Conservation (phyloP, 495 filamentous ascomycete species). For the Lindgomyces ingoldianus region DNA sequence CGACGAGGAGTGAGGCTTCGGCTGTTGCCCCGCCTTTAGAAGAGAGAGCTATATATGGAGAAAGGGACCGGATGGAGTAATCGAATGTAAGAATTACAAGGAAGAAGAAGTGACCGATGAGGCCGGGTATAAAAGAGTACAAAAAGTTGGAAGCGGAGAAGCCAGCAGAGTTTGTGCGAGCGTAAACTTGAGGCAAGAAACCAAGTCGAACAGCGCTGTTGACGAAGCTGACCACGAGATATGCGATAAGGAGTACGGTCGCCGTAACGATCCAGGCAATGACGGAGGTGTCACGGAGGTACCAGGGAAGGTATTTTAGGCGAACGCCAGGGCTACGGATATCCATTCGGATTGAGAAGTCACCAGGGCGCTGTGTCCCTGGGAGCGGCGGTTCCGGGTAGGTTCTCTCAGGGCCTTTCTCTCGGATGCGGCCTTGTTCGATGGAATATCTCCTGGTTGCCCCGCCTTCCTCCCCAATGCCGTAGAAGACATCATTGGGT, state of each 20-base stretch:
- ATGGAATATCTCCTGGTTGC: constrained; percentile 58
- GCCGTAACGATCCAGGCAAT: constrained; percentile 63
- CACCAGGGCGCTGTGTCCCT: constrained; percentile 12
- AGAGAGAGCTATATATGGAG: constrained; percentile 71
- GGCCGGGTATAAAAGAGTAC: constrained; percentile 78
- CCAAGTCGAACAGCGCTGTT: constrained; percentile 64
- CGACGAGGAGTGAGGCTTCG: constrained; percentile 67
- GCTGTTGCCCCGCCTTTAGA: constrained; percentile 62
- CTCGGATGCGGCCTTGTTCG: constrained; percentile 48
- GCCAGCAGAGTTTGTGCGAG: constrained; percentile 60
- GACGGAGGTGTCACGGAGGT: constrained; percentile 64
- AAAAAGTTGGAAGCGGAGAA: constrained; percentile 87
- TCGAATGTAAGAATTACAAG: constrained; percentile 78
- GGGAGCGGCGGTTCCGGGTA: constrained; percentile 4
- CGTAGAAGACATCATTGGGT: constrained; percentile 62
- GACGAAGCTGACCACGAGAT: constrained; percentile 67
- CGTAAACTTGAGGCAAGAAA: constrained; percentile 67
- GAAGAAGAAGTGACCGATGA: constrained; percentile 74
- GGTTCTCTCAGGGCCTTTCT: constrained; percentile 36
- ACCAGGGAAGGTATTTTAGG: constrained; percentile 76
- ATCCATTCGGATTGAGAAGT: constrained; percentile 44
- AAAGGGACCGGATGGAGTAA: constrained; percentile 68
- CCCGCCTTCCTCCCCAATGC: constrained; percentile 62
- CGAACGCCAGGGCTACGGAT: constrained; percentile 54
- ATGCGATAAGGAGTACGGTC: constrained; percentile 68